Evolutionary conservation across 306 rosid species (phyloP), one percentile per base, ranked within the genome.

Genomic region (Citrullus mucosospermus): DNA sequence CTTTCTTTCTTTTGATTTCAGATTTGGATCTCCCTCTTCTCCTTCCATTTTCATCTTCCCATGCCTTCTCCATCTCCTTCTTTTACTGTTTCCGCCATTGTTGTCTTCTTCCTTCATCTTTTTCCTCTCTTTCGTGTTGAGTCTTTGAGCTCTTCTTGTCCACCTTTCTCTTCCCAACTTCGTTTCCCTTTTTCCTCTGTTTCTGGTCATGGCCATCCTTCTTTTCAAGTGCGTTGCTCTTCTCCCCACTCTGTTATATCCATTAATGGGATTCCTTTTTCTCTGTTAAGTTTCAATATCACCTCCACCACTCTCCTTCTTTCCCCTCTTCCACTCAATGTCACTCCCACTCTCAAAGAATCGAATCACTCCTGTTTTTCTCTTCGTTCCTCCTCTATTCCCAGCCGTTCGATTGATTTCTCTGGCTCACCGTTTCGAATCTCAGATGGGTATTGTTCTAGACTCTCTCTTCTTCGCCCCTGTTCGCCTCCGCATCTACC

Each of bases 181-280:
- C 55, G 88, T 2, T 95, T 81, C 67, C 99, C 99, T 2, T 95
- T 95, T 85, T 95, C 99, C 6, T 81, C 83, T 25, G 65, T 87
- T 0, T 92, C 88, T 0, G 97, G 97, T 0, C 90, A 95, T 17
- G 99, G 99, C 70, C 99, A 95, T 88, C 99, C 99, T 17, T 88
- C 89, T 12, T 92, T 95, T 79, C 98, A 92, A 16, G 50, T 95
- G 0, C 83, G 76, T 5, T 95, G 99, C 71, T 80, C 90, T 6
- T 28, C 88, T 10, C 88, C 89, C 0, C 80, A 83, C 73, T 91
- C 99, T 15, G 1, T 78, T 32, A 79, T 95, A 77, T 58, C 96
- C 81, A 88, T 92, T 12, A 91, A 95, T 83, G 80, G 89, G 55
- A 20, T 86, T 57, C 18, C 98, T 8, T 92, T 91, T 85, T 88